Evolutionary conservation across 805 yeast genomes (phyloP).

Genomic region (Saccharomycodes ludwigii): DNA sequence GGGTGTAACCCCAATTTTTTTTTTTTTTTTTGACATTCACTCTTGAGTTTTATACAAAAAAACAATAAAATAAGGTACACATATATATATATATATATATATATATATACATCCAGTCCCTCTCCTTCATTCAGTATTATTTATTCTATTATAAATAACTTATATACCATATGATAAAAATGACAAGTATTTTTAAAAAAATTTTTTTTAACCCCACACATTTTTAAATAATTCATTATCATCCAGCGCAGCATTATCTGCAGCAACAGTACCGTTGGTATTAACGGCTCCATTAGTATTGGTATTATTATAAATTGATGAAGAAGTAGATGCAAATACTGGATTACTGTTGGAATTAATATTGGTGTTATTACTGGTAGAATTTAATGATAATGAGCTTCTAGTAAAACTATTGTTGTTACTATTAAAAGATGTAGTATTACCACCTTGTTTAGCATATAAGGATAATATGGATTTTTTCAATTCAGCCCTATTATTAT

Average conservation of each 20-base stretch:
- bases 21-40: too few species aligned
- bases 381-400: conserved; percentile 3
- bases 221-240: conserved; percentile 55
- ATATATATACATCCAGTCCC: too few species aligned
- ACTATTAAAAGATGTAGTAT: conserved; percentile 3
- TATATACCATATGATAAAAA: too few species aligned
- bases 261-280: conserved; percentile 4
- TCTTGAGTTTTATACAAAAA: too few species aligned
- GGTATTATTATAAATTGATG: neutral
- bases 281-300: conserved; percentile 13
- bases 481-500: conserved; percentile 56
- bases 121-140: too few species aligned
- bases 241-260: conserved; percentile 24
- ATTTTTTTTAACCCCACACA: conserved; percentile 42
- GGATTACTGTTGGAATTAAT: conserved; percentile 7
- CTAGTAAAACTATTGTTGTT: conserved; percentile 3
- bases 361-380: conserved; percentile 1
- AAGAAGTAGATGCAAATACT: neutral
- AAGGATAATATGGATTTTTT: conserved; percentile 85
- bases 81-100: too few species aligned
- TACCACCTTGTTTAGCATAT: conserved; percentile 45
- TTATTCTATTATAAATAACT: too few species aligned
- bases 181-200: too few species aligned
- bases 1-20: too few species aligned
- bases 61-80: too few species aligned